Base-by-base conservation (phyloP, 345 rosid genomes). In the Litchi chinensis region DNA sequence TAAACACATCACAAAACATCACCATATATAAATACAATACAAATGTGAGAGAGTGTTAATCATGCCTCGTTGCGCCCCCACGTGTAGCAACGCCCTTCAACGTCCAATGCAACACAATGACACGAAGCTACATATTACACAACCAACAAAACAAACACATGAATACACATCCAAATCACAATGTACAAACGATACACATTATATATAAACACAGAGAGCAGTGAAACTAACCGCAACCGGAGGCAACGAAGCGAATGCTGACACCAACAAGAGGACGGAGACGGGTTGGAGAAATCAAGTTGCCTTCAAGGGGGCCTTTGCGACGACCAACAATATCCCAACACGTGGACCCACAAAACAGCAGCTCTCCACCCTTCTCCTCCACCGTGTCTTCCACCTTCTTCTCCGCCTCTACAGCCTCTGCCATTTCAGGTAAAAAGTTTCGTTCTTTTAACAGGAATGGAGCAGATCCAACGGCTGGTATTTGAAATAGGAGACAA, bases 1-100 rank as follows among this genome's bases (percentile, higher is more conserved):
- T 21, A 15, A 54, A 59, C 52, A 18, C 9, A 70, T 21, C 15
- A 79, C 52, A 46, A 46, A 46, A 46, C 52, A 7, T 46, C 10
- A 46, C 52, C 52, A 46, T 32, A 32, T 32, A 32, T 32, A 32
- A 32, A 32, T 32, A 32, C 37, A 32, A 46, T 7, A 46, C 10
- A 46, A 46, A 46, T 11, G 10, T 3, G 52, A 46, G 10, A 46
- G 52, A 7, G 10, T 46, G 12, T 44, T 32, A 77, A 79, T 9
- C 87, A 76, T 83, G 82, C 99, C 93, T 96, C 99, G 76, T 96
- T 96, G 50, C 98, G 95, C 40, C 99, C 99, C 99, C 98, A 96
- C 2, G 99, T 96, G 74, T 93, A 94, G 83, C 98, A 96, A 80
- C 97, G 93, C 75, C 99, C 99, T 82, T 91, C 94, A 75, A 88